Conservation (phyloP, 139 green algal species). For the Chlamydomonas applanata region DNA sequence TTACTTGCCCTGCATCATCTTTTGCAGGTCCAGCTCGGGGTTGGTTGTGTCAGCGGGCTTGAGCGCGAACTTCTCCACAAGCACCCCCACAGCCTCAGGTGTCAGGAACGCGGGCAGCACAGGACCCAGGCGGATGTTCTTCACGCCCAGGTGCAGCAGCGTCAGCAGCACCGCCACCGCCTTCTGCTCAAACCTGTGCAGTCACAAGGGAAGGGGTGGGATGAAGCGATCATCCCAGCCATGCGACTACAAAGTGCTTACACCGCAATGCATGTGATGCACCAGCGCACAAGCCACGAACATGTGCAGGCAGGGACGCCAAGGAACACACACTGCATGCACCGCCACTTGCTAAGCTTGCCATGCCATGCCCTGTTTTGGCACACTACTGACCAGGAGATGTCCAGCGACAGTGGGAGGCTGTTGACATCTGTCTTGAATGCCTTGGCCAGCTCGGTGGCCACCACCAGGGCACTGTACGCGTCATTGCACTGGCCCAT, state of each 20-base stretch:
- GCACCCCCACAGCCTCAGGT: constrained; percentile 51
- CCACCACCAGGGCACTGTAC: constrained; percentile 63
- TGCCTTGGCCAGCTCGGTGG: constrained; percentile 63
- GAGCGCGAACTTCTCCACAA: constrained; percentile 67
- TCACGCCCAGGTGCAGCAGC: constrained; percentile 71
- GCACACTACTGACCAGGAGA: constrained; percentile 49
- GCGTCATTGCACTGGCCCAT: constrained; percentile 74
- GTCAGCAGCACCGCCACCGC: constrained; percentile 74
- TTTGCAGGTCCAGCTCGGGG: constrained; percentile 52
- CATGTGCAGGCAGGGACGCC: too few relatives aligned
- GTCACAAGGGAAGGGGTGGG: too few relatives aligned
- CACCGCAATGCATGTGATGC: too few relatives aligned
- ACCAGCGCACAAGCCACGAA: too few relatives aligned
- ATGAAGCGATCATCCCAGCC: too few relatives aligned
- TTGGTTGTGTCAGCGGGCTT: constrained; percentile 54
- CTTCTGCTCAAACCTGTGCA: constrained; percentile 76
- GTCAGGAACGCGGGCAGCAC: constrained; percentile 74
- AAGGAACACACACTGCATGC: too few relatives aligned
- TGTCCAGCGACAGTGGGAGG: constrained; percentile 70
- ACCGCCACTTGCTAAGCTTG: too few relatives aligned
- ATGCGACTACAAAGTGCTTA: too few relatives aligned
- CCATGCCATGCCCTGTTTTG: too few relatives aligned
- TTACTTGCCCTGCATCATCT: constrained; percentile 54
- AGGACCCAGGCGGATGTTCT: constrained; percentile 73
- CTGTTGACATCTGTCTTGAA: constrained; percentile 69